Base-by-base conservation (phyloP, 2,329 filamentous ascomycete genomes). In the Neofusicoccum sp. region DNA sequence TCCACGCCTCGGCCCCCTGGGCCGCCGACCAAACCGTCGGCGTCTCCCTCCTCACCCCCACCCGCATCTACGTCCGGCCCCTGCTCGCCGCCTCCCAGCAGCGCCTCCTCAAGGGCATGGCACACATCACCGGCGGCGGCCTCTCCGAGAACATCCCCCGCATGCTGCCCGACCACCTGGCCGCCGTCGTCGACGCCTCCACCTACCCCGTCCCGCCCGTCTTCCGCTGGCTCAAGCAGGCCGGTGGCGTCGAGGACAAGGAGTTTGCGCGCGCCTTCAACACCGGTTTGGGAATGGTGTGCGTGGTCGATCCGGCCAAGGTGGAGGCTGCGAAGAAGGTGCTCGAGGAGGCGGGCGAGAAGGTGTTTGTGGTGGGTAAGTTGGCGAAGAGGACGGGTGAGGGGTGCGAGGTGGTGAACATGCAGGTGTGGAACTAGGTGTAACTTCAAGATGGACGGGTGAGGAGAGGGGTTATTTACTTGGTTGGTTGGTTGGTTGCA, bases 251-350 rank as follows among this genome's bases (percentile, higher is more conserved):
- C 33, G 84, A 82, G 58, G 82, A 87, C 1, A 71, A 79, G 8
- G 95, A 99, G 79, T 96, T 98, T 84, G 91, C 89, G 56, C 84
- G 92, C 61, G 95, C 92, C 1, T 98, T 96, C 84, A 99, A 99
- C 79, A 92, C 89, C 6, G 95, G 95, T 54, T 79, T 99, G 45
- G 95, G 95, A 48, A 98, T 99, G 93, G 90, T 97, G 5, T 81
- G 93, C 31, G 91, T 92, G 4, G 91, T 97, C 2, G 84, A 84
- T 30, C 79, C 83, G 60, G 82, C 79, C 34, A 83, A 89, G 66
- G 90, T 82, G 1, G 81, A 84, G 5, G 79, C 81, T 38, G 86
- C 90, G 1, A 79, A 80, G 20, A 75, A 79, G 57, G 78, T 84
- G 45, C 78, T 97, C 24, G 80, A 86, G 69, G 80, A 78, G 28